Conservation (phyloP, 352 stramenopile genomes). For the Globisporangium sylvaticum region DNA sequence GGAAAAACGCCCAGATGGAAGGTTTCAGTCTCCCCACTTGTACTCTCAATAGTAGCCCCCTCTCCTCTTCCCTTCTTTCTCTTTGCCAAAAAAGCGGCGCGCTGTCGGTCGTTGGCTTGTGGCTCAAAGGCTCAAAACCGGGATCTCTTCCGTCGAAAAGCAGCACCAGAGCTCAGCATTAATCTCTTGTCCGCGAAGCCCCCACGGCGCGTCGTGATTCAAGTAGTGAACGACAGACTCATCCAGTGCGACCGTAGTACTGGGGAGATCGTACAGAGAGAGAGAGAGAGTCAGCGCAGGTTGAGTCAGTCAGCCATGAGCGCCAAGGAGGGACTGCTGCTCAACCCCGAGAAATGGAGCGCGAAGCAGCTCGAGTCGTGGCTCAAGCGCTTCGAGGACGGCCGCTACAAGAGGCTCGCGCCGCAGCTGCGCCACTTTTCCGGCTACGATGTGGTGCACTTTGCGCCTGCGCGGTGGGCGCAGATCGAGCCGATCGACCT, state of each 20-base stretch:
- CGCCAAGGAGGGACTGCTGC: slow-evolving; percentile 84
- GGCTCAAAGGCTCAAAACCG: background rate
- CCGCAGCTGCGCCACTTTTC: slow-evolving; percentile 53
- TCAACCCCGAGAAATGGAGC: slow-evolving; percentile 81
- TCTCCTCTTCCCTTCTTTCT: background rate
- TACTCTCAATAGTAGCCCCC: slow-evolving; percentile 1
- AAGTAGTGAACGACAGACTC: background rate
- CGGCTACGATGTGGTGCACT: slow-evolving; percentile 66
- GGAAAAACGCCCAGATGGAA: background rate
- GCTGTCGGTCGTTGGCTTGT: background rate
- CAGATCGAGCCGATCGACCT: slow-evolving; percentile 55
- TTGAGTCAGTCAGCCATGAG: slow-evolving; percentile 52
- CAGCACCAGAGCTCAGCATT: background rate
- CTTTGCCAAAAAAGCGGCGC: background rate
- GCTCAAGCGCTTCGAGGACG: slow-evolving; percentile 70
- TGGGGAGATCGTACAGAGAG: background rate
- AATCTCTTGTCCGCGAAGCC: background rate
- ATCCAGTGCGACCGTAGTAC: background rate
- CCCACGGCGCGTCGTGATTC: background rate
- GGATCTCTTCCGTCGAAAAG: background rate
- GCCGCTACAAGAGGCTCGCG: slow-evolving; percentile 57
- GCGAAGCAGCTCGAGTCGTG: slow-evolving; percentile 74
- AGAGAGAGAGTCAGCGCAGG: background rate
- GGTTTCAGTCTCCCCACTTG: background rate
- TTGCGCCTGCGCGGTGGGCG: slow-evolving; percentile 55